A percentile compares a stretch with the other conserved stretches of the same genome.
Conservation (phyloP, 1,284 basidiomycete species). For the Cryptococcus sp. region DNA sequence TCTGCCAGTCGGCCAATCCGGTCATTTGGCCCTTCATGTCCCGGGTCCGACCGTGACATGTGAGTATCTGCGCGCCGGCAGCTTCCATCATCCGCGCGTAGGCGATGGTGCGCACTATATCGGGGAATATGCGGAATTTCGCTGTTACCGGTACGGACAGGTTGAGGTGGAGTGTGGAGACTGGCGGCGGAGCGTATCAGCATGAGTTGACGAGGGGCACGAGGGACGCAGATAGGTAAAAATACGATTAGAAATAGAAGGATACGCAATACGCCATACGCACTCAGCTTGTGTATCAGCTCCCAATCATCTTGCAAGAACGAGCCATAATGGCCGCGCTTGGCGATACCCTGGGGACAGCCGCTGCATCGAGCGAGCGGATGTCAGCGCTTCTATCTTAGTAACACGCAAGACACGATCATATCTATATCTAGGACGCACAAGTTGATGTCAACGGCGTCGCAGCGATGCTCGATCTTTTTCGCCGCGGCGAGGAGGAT, state of each 20-base stretch:
- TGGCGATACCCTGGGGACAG: conserved; percentile 95
- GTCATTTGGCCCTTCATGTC: conserved; percentile 82
- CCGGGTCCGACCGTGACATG: conserved; percentile 86
- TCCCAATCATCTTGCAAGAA: conserved; percentile 96
- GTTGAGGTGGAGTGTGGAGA: conserved; percentile 80
- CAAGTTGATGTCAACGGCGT: conserved; percentile 93
- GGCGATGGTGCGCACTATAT: conserved; percentile 80
- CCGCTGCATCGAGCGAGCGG: conserved; percentile 54
- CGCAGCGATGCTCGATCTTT: conserved; percentile 72
- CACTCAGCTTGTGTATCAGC: conserved; percentile 75
- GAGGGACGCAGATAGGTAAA: not conserved
- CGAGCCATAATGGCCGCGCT: conserved; percentile 80
- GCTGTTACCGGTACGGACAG: conserved; percentile 89
- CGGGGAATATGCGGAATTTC: conserved; percentile 91
- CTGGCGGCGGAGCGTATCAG: conserved; percentile 52
- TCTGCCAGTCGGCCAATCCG: conserved; percentile 80
- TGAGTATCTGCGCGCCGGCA: conserved; percentile 92
- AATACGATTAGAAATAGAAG: too few relatives aligned
- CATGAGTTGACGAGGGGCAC: not conserved
- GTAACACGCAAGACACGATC: too few relatives aligned
- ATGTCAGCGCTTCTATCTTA: not conserved
- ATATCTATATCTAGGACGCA: conserved; percentile 19
- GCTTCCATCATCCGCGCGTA: conserved; percentile 94
- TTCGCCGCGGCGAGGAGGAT: conserved; percentile 74
- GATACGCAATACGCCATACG: too few relatives aligned